Conservation (phyloP, 1,284 basidiomycete genomes). For the Rhodofomes roseus region DNA sequence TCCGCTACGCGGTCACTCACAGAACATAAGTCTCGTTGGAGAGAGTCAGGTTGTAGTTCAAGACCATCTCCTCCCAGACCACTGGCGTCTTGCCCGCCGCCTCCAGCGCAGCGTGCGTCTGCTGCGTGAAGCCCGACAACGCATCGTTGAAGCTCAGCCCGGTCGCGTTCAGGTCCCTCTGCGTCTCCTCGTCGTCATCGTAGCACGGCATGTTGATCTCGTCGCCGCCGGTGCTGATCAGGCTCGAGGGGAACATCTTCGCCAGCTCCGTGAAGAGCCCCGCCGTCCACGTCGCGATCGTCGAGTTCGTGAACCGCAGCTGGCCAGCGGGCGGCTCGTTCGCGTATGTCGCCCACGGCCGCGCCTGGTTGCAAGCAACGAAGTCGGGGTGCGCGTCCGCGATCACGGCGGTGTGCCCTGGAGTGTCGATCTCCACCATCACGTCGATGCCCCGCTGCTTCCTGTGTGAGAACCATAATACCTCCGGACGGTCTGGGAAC, state of each 20-base stretch:
- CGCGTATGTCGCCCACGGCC: conserved; percentile 64
- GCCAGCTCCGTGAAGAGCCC: conserved; percentile 41
- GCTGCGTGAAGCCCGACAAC: conserved; percentile 56
- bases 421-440: conserved; percentile 68
- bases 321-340: conserved; percentile 82
- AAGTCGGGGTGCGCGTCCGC: conserved; percentile 64
- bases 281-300: conserved; percentile 39
- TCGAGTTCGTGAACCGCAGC: conserved; percentile 57
- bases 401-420: conserved; percentile 76
- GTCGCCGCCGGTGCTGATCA: conserved; percentile 82
- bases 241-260: conserved; percentile 49
- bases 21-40: conserved; percentile 68
- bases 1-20: conserved; percentile 31
- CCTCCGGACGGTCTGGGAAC: neutral
- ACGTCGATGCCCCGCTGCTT: conserved; percentile 76
- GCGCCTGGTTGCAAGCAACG: conserved; percentile 64
- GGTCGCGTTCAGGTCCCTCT: conserved; percentile 42
- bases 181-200: conserved; percentile 54
- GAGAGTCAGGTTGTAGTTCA: conserved; percentile 61
- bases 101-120: conserved; percentile 45
- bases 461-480: neutral
- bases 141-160: conserved; percentile 61
- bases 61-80: conserved; percentile 78
- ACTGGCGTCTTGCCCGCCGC: conserved; percentile 52
- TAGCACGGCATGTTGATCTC: conserved; percentile 78